These are phyloP conservation scores for Ophiocordyceps polyrhachis-furcata DNA, from an alignment of 2,329 filamentous ascomycete genomes.

Conservation along the genomic window DNA sequence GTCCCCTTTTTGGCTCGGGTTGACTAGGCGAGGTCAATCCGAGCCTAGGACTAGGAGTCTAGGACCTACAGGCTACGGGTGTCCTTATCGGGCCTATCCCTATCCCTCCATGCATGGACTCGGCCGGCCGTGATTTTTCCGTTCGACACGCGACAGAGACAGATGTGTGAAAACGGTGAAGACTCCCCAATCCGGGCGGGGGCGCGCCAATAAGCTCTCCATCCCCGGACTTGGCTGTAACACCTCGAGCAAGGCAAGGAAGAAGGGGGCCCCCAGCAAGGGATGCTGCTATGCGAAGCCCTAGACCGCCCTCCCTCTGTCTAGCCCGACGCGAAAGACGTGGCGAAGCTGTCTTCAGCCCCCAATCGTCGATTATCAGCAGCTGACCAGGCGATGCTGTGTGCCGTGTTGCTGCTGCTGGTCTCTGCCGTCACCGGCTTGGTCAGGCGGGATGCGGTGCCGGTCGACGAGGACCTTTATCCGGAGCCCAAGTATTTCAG, in stretches of 20 bases:
- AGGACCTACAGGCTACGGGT: too few species aligned
- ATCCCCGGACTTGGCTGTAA: neutral
- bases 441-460: slow-evolving; percentile 2
- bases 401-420: slow-evolving; percentile 1
- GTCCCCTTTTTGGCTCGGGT: too few species aligned
- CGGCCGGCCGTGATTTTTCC: too few species aligned
- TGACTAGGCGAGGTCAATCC: too few species aligned
- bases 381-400: neutral
- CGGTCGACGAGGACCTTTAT: slow-evolving; percentile 1
- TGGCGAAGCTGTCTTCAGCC: neutral
- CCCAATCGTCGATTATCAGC: neutral
- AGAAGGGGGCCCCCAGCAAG: neutral
- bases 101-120: too few species aligned
- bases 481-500: slow-evolving; percentile 9
- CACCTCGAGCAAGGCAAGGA: neutral
- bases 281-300: neutral
- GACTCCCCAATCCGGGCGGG: too few species aligned
- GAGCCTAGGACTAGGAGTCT: too few species aligned
- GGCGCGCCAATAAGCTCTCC: neutral
- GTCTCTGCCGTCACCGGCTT: neutral
- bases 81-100: too few species aligned
- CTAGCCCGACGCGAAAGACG: neutral
- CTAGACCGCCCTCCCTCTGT: neutral
- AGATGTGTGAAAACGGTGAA: too few species aligned
- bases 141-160: too few species aligned